Evolutionary conservation across 805 yeast species (phyloP).

Genomic region (Wickerhamomyces xylosicus): DNA sequence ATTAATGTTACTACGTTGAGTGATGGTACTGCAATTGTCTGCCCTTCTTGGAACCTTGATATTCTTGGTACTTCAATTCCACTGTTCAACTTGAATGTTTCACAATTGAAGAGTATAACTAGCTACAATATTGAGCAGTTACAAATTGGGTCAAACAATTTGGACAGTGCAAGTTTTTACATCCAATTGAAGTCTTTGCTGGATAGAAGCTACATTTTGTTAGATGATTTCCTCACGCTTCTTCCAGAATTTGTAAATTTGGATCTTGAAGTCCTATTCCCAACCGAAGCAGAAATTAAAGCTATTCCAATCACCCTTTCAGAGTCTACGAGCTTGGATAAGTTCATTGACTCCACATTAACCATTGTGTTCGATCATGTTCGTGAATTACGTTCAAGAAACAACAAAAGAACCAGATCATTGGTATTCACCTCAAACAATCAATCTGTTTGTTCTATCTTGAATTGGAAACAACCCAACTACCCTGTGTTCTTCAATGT

Average conservation of each 20-base stretch:
- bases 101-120: slow-evolving; percentile 22
- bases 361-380: slow-evolving; percentile 70
- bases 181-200: slow-evolving; percentile 32
- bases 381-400: slow-evolving; percentile 31
- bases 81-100: slow-evolving; percentile 40
- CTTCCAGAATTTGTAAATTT: slow-evolving; percentile 55
- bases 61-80: slow-evolving; percentile 43
- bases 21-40: slow-evolving; percentile 81
- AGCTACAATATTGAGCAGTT: slow-evolving; percentile 18
- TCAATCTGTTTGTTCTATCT: slow-evolving; percentile 81
- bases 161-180: slow-evolving; percentile 4
- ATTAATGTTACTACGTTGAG: slow-evolving; percentile 59
- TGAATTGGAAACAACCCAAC: slow-evolving; percentile 98
- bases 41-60: slow-evolving; percentile 55
- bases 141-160: slow-evolving; percentile 3
- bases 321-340: slow-evolving; percentile 45
- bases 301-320: slow-evolving; percentile 30
- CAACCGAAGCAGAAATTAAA: slow-evolving; percentile 42
- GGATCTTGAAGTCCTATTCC: slow-evolving; percentile 68
- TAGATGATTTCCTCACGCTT: slow-evolving; percentile 44
- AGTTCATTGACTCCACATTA: slow-evolving; percentile 66
- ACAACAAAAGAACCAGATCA: slow-evolving; percentile 37
- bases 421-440: slow-evolving; percentile 79
- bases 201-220: slow-evolving; percentile 41
- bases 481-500: slow-evolving; percentile 86